Evolutionary conservation across 495 filamentous ascomycete genomes (phyloP), one percentile per base, ranked within the genome.

Genomic region (Clohesyomyces aquaticus): DNA sequence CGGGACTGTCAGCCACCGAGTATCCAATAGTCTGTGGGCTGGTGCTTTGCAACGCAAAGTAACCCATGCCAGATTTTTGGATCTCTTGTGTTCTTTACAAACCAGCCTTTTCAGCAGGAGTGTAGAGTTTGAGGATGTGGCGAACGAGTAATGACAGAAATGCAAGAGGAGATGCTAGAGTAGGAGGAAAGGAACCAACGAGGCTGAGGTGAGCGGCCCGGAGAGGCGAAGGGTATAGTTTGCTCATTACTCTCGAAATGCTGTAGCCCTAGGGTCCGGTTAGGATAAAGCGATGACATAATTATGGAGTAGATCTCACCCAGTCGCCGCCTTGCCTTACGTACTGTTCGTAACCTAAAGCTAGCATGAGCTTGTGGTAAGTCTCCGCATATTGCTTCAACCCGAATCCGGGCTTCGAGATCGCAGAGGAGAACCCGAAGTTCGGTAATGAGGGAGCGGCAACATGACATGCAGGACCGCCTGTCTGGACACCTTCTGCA

Each of bases 401-500:
- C 1, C 77, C 78, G 43, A 88, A 83, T 0, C 81, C 79, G 57
- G 75, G 81, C 73, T 82, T 79, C 47, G 75, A 78, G 0, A 79
- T 71, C 0, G 77, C 79, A 14, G 79, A 73, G 38, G 84, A 88
- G 73, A 91, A 92, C 41, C 86, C 88, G 63, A 88, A 81, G 27
- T 90, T 89, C 0, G 88, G 88, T 28, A 91, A 73, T 11, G 85
- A 88, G 1, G 88, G 88, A 8, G 81, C 85, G 10, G 91, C 78
- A 23, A 90, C 77, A 72, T 90, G 81, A 73, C 91, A 91, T 1
- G 82, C 76, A 16, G 83, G 86, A 4, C 76, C 73, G 41, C 77
- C 68, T n/a, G 16, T 19, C 16, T 71, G 66, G 12, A 75, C 71
- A 6, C 76, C 25, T 3, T 10, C 71, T 11, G 75, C 66, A 53